Percentiles rank a stretch among this genome's conserved stretches.
These are phyloP conservation scores for Sphagnurus paluster DNA, from an alignment of 1,284 basidiomycete species.

Conservation along the genomic window DNA sequence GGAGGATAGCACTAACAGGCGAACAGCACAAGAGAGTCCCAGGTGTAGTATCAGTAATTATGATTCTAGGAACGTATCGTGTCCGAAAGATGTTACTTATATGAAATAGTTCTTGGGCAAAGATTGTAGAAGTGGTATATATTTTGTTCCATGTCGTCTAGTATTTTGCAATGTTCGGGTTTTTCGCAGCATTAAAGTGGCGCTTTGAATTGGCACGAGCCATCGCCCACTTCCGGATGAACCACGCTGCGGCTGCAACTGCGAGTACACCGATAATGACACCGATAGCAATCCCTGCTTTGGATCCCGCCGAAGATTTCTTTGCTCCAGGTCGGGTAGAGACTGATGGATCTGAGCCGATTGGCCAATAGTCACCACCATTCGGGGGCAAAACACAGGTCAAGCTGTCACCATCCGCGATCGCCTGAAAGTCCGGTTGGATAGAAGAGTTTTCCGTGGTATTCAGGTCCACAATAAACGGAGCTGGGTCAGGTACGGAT, in stretches of 20 bases:
- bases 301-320: conserved; percentile 28
- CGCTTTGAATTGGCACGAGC: conserved; percentile 26
- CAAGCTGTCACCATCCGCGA: conserved; percentile 55
- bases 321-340: conserved; percentile 18
- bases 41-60: too few species aligned
- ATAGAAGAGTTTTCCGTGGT: conserved; percentile 41
- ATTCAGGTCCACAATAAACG: conserved; percentile 59
- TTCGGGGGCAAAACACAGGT: conserved; percentile 67
- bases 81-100: too few species aligned
- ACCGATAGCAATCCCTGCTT: conserved; percentile 55
- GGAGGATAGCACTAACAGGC: too few species aligned
- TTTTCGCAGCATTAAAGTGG: not conserved
- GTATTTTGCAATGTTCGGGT: too few species aligned
- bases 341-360: conserved; percentile 51
- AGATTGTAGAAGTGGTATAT: too few species aligned
- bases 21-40: too few species aligned
- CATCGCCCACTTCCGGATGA: conserved; percentile 49
- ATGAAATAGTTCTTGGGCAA: too few species aligned
- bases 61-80: too few species aligned
- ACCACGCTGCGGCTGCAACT: conserved; percentile 42
- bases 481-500: conserved; percentile 49
- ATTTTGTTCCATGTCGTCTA: too few species aligned
- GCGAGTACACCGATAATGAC: conserved; percentile 48
- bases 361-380: conserved; percentile 75
- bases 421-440: conserved; percentile 52